phyloP scores from a whole-genome alignment of 1,139 yeast genomes.

The Suhomyces terraborum region DNA sequence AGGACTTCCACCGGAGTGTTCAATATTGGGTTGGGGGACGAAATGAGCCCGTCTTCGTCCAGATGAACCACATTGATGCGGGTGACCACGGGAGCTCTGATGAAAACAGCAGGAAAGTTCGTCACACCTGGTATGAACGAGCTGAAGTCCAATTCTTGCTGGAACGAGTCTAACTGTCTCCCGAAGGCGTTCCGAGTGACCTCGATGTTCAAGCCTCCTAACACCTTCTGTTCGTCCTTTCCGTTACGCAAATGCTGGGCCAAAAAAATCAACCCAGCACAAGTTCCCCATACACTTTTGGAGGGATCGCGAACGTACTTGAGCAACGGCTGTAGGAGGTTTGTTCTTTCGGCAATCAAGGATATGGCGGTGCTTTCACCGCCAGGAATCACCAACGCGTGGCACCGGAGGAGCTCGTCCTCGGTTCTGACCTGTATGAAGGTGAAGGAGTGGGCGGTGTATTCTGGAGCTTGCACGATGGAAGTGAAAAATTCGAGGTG shows the following conservation, averaged over 20 bases:
- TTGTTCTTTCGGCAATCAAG: conserved; percentile 66
- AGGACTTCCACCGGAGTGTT: conserved; percentile 42
- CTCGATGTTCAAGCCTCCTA: conserved; percentile 67
- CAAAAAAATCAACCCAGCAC: conserved; percentile 78
- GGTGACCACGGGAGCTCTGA: conserved; percentile 76
- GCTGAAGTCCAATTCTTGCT: conserved; percentile 49
- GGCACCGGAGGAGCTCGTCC: conserved; percentile 51
- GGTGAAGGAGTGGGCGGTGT: conserved; percentile 22
- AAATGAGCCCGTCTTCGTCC: conserved; percentile 15
- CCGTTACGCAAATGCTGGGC: conserved; percentile 60
- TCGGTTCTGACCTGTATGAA: conserved; percentile 57
- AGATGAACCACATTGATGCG: conserved; percentile 18
- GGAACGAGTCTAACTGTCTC: conserved; percentile 71
- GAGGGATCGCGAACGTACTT: conserved; percentile 48
- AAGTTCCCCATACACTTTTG: conserved; percentile 81
- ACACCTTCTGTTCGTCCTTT: conserved; percentile 55
- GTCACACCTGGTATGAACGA: conserved; percentile 43
- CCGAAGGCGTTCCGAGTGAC: conserved; percentile 81
- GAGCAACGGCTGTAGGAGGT: conserved; percentile 56
- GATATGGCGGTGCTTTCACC: conserved; percentile 84
- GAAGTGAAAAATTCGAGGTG: conserved; percentile 57
- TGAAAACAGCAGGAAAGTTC: conserved; percentile 64
- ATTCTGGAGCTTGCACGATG: conserved; percentile 32
- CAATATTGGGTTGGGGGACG: conserved; percentile 7
- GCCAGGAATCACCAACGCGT: conserved; percentile 73